These are phyloP conservation scores for Yarrowia divulgata DNA, from an alignment of 805 yeast genomes.

Conservation along the genomic window DNA sequence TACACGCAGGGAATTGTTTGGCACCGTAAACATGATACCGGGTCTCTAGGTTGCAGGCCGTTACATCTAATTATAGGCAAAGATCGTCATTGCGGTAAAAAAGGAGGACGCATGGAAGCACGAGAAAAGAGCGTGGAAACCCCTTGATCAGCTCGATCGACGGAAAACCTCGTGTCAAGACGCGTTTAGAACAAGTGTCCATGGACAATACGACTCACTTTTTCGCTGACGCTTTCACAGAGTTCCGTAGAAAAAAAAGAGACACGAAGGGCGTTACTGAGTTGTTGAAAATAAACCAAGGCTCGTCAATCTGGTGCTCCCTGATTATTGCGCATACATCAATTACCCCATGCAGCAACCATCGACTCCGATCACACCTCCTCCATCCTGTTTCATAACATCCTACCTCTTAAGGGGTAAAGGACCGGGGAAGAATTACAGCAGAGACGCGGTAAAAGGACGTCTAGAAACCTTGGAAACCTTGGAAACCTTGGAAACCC, in stretches of 20 bases:
- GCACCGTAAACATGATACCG: background rate
- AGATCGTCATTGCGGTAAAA: slow-evolving; percentile 15
- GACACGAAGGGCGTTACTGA: too few relatives aligned
- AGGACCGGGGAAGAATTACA: slow-evolving; percentile 10
- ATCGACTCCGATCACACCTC: too few relatives aligned
- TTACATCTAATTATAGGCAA: slow-evolving; percentile 24
- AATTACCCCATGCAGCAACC: too few relatives aligned
- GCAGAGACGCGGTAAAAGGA: slow-evolving; percentile 1
- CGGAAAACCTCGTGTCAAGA: background rate
- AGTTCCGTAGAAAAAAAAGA: too few relatives aligned
- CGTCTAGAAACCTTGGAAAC: slow-evolving; percentile 2
- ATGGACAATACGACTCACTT: background rate
- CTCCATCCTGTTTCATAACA: background rate
- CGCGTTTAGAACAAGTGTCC: background rate
- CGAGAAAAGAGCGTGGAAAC: background rate
- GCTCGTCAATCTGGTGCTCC: too few relatives aligned
- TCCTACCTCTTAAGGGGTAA: slow-evolving; percentile 10
- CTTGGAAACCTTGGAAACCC: slow-evolving; percentile 21
- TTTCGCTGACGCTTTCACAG: background rate
- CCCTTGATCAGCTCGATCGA: slow-evolving; percentile 4
- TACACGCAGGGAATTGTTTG: slow-evolving; percentile 5
- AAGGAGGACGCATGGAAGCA: slow-evolving; percentile 1
- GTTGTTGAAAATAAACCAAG: too few relatives aligned
- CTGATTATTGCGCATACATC: too few relatives aligned
- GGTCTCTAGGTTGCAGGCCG: background rate